phyloP scores from a whole-genome alignment of 1,284 basidiomycete genomes.

The Ustilago sp. region DNA sequence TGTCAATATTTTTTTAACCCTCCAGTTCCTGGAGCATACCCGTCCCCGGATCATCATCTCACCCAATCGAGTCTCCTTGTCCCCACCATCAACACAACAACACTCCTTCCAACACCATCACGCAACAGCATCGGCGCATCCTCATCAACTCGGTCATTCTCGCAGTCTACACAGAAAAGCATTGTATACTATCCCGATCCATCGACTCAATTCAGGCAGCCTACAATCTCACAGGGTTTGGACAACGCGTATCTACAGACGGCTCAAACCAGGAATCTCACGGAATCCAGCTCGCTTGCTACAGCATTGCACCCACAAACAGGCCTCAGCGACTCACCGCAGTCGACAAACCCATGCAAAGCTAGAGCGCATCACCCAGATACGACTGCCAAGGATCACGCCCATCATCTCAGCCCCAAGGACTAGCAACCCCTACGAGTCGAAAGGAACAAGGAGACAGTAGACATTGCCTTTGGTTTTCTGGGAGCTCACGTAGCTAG shows the following conservation, averaged over 20 bases:
- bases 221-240: not conserved
- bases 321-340: not conserved
- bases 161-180: conserved; percentile 7
- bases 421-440: not conserved
- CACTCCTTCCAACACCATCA: not conserved
- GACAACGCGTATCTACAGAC: not conserved
- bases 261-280: not conserved
- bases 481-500: not conserved
- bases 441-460: no score
- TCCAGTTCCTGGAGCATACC: not conserved
- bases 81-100: not conserved
- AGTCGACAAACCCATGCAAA: not conserved
- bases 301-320: not conserved
- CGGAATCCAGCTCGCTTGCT: not conserved
- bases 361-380: not conserved
- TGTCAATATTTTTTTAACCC: not conserved
- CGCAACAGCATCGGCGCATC: not conserved
- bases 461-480: not conserved
- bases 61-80: not conserved
- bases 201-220: not conserved
- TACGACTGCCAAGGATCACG: not conserved
- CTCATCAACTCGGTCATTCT: not conserved
- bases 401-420: not conserved
- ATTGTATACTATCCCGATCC: conserved; percentile 10
- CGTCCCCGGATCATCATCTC: conserved; percentile 5